Percentiles rank a stretch among this genome's conserved stretches.
Conservation (phyloP, 1,284 basidiomycete genomes). For the Clitocybe nebularis region DNA sequence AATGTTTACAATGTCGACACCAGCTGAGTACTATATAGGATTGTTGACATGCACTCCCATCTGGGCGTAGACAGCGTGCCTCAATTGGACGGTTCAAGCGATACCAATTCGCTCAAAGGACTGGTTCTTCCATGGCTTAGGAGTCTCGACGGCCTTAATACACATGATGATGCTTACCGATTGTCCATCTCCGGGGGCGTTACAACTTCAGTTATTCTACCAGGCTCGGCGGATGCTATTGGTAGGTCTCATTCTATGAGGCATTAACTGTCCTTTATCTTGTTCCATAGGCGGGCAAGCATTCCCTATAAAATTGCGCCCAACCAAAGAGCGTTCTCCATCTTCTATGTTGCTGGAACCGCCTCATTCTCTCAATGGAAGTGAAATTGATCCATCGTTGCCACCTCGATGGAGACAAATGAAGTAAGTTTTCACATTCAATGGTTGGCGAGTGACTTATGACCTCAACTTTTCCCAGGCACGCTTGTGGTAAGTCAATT, state of each 20-base stretch:
- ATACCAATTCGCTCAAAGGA: slow-evolving; percentile 46
- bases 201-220: slow-evolving; percentile 42
- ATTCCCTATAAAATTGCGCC: slow-evolving; percentile 61
- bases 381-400: slow-evolving; percentile 29
- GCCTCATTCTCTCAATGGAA: slow-evolving; percentile 45
- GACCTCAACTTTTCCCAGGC: slow-evolving; percentile 23
- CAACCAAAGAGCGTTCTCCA: slow-evolving; percentile 49
- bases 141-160: slow-evolving; percentile 45
- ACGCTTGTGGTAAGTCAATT: slow-evolving; percentile 42
- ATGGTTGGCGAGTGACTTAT: slow-evolving; percentile 1
- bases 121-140: slow-evolving; percentile 49
- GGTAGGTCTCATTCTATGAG: slow-evolving; percentile 27
- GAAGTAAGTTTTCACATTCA: slow-evolving; percentile 38
- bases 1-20: not conserved
- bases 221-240: slow-evolving; percentile 56
- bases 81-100: slow-evolving; percentile 42
- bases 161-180: slow-evolving; percentile 45
- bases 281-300: slow-evolving; percentile 52
- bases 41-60: slow-evolving; percentile 78
- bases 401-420: slow-evolving; percentile 58
- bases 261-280: slow-evolving; percentile 4
- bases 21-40: slow-evolving; percentile 28
- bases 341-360: slow-evolving; percentile 58
- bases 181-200: slow-evolving; percentile 44
- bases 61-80: slow-evolving; percentile 64